Evolutionary conservation across 371 early-diverging fungal genomes (phyloP).

Genomic region (Chytridium lagenaria): DNA sequence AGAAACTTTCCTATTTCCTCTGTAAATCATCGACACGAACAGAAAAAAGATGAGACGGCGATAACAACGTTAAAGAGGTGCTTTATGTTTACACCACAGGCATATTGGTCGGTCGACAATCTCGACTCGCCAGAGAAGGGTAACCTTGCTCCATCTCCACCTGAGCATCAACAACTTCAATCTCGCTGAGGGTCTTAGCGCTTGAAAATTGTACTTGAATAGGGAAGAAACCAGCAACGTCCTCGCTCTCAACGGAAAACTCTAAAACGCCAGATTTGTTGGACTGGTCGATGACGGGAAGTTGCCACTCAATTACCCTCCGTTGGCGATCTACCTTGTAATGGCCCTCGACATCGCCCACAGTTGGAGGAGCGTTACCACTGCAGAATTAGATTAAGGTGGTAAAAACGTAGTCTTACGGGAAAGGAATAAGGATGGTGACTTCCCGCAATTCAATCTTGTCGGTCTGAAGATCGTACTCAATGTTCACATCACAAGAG

Average conservation of each 20-base stretch:
- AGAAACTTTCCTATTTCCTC: too few species aligned
- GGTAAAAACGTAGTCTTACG: conserved; percentile 59
- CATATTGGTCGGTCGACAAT: conserved; percentile 74
- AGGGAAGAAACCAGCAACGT: conserved; percentile 88
- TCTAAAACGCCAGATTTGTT: conserved; percentile 84
- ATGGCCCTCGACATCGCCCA: conserved; percentile 80
- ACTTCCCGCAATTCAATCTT: conserved; percentile 85
- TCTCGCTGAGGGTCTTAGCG: conserved; percentile 71
- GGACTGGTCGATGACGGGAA: conserved; percentile 78
- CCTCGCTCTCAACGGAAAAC: conserved; percentile 81
- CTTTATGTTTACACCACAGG: conserved; percentile 58
- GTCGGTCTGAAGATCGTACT: conserved; percentile 84
- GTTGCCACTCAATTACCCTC: conserved; percentile 82
- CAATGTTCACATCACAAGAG: conserved; percentile 89
- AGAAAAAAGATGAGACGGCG: too few species aligned
- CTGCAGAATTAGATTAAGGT: conserved; percentile 1
- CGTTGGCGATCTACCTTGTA: conserved; percentile 76
- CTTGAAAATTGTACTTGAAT: conserved; percentile 80
- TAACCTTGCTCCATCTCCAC: conserved; percentile 61
- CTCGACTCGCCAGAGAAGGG: conserved; percentile 70
- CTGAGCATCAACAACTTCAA: conserved; percentile 66
- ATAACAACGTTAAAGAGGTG: conserved; percentile 3
- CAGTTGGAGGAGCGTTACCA: conserved; percentile 69
- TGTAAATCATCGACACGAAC: neutral
- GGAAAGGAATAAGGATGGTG: conserved; percentile 85